Evolutionary conservation across 495 filamentous ascomycete genomes (phyloP).

Genomic region (Rhizodiscina lignyota): DNA sequence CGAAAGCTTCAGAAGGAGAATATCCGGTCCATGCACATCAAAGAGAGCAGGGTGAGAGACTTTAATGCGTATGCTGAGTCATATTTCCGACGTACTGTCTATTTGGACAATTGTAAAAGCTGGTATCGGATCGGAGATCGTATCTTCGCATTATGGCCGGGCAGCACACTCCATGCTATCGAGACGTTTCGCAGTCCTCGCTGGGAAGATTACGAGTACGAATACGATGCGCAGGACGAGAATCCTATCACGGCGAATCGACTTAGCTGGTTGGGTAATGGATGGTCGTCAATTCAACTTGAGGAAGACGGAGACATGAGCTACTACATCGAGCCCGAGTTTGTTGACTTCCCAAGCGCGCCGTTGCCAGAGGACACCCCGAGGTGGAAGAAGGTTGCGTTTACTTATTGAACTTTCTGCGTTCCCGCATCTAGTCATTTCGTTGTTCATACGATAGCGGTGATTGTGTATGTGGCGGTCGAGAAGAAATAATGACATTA

Average conservation of each 20-base stretch:
- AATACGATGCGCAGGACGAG: slow-evolving; percentile 16
- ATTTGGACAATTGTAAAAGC: slow-evolving; percentile 30
- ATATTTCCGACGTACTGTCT: slow-evolving; percentile 31
- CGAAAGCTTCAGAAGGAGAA: slow-evolving; percentile 24
- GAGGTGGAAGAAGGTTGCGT: slow-evolving; percentile 1
- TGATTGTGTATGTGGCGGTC: too few species aligned
- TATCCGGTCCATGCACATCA: slow-evolving; percentile 17
- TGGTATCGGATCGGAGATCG: slow-evolving; percentile 31
- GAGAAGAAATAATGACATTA: too few species aligned
- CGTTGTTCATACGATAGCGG: too few species aligned
- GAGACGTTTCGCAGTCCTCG: slow-evolving; percentile 30
- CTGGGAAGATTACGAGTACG: slow-evolving; percentile 32
- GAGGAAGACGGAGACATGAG: too few species aligned
- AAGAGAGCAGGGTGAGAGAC: slow-evolving; percentile 23
- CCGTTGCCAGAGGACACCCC: slow-evolving; percentile 10
- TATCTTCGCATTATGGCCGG: slow-evolving; percentile 23
- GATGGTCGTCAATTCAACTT: slow-evolving; percentile 13
- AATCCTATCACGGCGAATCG: too few species aligned
- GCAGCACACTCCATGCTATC: slow-evolving; percentile 26
- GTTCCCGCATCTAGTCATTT: too few species aligned
- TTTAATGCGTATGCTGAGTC: slow-evolving; percentile 30
- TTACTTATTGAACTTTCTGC: background rate
- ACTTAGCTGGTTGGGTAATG: slow-evolving; percentile 33
- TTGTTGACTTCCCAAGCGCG: slow-evolving; percentile 5
- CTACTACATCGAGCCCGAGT: slow-evolving; percentile 12